Conservation (phyloP, 208 protist species). For the Leptomonas pyrrhocoris region DNA sequence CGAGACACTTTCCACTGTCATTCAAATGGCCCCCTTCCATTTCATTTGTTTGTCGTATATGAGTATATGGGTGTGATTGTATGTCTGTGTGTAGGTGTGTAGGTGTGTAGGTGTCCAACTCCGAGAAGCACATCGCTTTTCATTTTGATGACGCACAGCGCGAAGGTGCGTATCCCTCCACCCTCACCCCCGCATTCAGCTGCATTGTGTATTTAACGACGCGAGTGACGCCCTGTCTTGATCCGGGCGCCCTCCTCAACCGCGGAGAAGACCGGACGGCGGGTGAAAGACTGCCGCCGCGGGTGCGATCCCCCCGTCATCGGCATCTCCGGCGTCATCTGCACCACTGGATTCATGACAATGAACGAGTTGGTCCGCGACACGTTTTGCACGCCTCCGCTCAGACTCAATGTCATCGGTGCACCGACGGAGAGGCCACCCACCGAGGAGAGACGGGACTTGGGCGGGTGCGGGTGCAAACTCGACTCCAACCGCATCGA, state of each 20-base stretch:
- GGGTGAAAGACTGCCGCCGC: slow-evolving; percentile 27
- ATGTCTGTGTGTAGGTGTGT: too few relatives aligned
- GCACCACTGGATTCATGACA: slow-evolving; percentile 10
- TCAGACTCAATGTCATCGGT: not conserved
- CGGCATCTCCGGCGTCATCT: slow-evolving; percentile 17
- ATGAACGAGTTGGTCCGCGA: slow-evolving; percentile 19
- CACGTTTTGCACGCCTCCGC: not conserved
- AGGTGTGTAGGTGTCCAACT: too few relatives aligned
- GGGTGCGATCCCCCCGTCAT: not conserved
- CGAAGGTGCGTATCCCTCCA: too few relatives aligned
- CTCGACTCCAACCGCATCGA: not conserved
- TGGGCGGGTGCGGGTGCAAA: slow-evolving; percentile 18
- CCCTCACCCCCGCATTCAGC: not conserved
- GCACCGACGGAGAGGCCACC: not conserved
- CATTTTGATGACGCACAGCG: too few relatives aligned
- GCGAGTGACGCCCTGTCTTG: slow-evolving; percentile 5
- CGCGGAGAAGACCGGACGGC: slow-evolving; percentile 28
- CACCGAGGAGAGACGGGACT: slow-evolving; percentile 3
- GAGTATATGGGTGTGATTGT: too few relatives aligned
- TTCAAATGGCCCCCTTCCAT: too few relatives aligned
- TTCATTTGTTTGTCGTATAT: too few relatives aligned
- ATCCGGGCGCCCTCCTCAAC: slow-evolving; percentile 25
- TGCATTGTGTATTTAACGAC: not conserved
- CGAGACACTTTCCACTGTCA: too few relatives aligned
- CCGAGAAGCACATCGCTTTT: too few relatives aligned